These are phyloP conservation scores for Pelargonium citronellum DNA, from an alignment of 441 rosid species.

Conservation along the genomic window DNA sequence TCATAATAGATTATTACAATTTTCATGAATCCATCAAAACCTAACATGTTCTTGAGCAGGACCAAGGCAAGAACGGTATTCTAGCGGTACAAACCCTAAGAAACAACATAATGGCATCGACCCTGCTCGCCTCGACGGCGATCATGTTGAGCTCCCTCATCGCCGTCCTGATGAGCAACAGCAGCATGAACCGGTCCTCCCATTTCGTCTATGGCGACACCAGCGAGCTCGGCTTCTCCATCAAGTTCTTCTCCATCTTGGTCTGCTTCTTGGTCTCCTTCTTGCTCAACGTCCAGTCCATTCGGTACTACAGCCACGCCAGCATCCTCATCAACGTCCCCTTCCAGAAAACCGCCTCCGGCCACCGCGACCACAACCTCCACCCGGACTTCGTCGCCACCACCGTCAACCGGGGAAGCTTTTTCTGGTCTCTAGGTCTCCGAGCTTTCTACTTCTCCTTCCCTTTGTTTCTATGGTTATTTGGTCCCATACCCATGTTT, in stretches of 20 bases:
- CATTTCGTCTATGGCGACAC: conserved; percentile 54
- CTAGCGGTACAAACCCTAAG: conserved; percentile 80
- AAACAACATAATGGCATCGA: conserved; percentile 97
- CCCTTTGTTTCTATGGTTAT: conserved; percentile 85
- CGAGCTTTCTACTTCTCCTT: conserved; percentile 83
- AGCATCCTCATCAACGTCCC: conserved; percentile 85
- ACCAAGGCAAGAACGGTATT: conserved; percentile 60
- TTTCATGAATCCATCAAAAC: no score
- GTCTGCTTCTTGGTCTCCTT: conserved; percentile 74
- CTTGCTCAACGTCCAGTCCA: conserved; percentile 66
- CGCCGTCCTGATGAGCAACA: conserved; percentile 56
- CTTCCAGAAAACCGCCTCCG: conserved; percentile 38
- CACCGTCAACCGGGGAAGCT: conserved; percentile 67
- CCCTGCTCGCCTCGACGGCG: conserved; percentile 80
- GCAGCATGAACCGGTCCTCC: conserved; percentile 25
- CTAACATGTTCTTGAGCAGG: conserved; percentile 32
- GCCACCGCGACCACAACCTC: conserved; percentile 25
- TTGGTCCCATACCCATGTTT: conserved; percentile 45
- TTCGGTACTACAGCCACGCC: conserved; percentile 85
- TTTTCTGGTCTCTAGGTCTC: conserved; percentile 82
- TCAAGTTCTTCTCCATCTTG: conserved; percentile 71
- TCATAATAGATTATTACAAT: no score
- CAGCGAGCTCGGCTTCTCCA: conserved; percentile 43
- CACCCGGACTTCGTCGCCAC: conserved; percentile 59
- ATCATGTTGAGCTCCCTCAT: conserved; percentile 78